Evolutionary conservation across 768 basidiomycete genomes (phyloP), one percentile per base, ranked within the genome.

Genomic region (Tricholoma saponaceum): DNA sequence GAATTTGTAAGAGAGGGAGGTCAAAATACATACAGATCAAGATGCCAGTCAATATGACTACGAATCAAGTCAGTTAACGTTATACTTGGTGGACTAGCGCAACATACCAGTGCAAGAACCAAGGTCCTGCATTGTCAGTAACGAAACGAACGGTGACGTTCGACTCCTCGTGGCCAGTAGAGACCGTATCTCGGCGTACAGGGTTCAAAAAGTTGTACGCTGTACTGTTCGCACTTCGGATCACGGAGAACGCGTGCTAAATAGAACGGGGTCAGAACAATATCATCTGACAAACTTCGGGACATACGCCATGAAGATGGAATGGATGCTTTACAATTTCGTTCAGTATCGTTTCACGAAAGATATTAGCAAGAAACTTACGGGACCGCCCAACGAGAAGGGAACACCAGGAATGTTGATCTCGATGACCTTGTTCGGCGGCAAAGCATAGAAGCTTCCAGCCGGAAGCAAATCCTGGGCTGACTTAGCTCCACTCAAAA

Each of bases 71-170:
- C 16, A 32, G 13, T n/a, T 10, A 14, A 5, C 26, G 30, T 32
- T 3, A 13, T 4, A 33, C 23, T 16, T 20, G 25, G 2, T 2
- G 32, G 13, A 44, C 20, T 5, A 32, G 5, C 23, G 8, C 7
- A 20, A 25, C 50, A 18, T 46, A 58, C 52, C 57, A 56, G 25
- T 58, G 56, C 6, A 60, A 22, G 39, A 57, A 67, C 78, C 83
- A 84, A 14, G 81, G 79, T 9, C 84, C 85, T 8, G 84, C 75
- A 70, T 87, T 89, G 66, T 89, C 83, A 0, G 86, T 82, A n/a
- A 67, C 64, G 70, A 84, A 86, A 28, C 84, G 77, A 47, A 89
- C 74, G 13, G 78, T 80, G 20, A 79, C 76, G 14, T 72, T 70
- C 59, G 76, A 73, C 8, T 55, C 62, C 1, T 61, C 47, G 14